Percentiles rank a stretch among this genome's conserved stretches.
Evolutionary conservation across 768 basidiomycete species (phyloP).

Genomic region (Clavaria fumosa): DNA sequence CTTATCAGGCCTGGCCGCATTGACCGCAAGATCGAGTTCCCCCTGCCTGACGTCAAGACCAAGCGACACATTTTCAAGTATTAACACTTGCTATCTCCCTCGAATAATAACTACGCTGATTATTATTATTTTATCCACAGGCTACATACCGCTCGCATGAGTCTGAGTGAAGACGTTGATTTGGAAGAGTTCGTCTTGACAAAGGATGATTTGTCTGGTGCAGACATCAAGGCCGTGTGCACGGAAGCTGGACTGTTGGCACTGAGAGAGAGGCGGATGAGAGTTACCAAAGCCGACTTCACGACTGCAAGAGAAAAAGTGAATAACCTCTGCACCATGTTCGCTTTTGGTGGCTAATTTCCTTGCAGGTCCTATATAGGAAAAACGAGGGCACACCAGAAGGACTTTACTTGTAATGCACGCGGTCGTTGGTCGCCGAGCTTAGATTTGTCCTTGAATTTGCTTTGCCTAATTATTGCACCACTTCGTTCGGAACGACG

Average conservation of each 20-base stretch:
- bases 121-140: constrained; percentile 21
- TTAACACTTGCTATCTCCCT: constrained; percentile 10
- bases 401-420: constrained; percentile 6
- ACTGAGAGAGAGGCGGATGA: constrained; percentile 86
- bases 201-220: constrained; percentile 93
- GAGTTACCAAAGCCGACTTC: constrained; percentile 85
- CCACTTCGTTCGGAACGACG: too few relatives aligned
- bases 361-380: constrained; percentile 61
- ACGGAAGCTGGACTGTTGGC: constrained; percentile 97
- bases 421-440: too few relatives aligned
- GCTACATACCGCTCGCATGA: constrained; percentile 93
- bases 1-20: constrained; percentile 97
- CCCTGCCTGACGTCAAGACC: constrained; percentile 93
- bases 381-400: constrained; percentile 97
- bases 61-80: constrained; percentile 97
- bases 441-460: too few relatives aligned
- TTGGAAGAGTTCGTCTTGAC: constrained; percentile 90
- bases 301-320: constrained; percentile 90
- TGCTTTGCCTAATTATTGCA: too few relatives aligned
- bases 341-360: constrained; percentile 7
- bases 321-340: constrained; percentile 8
- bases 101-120: background rate
- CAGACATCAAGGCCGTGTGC: constrained; percentile 98
- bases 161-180: constrained; percentile 72
- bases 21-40: constrained; percentile 98